phyloP scores from a whole-genome alignment of 169 alveolate species.

The Babesia ovis region DNA sequence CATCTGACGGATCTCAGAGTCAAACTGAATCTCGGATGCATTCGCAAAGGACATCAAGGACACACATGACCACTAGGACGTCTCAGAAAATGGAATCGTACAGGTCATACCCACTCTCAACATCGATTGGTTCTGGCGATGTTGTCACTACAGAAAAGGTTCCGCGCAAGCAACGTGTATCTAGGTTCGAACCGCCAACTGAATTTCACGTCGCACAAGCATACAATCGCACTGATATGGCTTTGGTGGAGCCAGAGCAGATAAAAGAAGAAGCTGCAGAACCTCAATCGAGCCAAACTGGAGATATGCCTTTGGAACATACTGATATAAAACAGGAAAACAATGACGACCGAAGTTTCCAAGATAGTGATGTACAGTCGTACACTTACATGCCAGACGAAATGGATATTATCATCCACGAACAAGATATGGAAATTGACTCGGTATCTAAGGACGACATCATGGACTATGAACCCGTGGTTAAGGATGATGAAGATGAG shows the following conservation, averaged over 20 bases:
- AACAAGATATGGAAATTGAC: constrained; percentile 15
- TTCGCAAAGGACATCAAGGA: background rate
- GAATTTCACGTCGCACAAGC: background rate
- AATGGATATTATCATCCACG: background rate
- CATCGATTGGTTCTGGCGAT: no score
- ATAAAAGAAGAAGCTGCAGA: background rate
- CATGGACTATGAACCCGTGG: constrained; percentile 14
- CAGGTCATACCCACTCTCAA: background rate
- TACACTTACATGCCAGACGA: background rate
- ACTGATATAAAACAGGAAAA: background rate
- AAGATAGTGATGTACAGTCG: background rate
- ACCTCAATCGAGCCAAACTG: background rate
- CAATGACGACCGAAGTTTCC: background rate
- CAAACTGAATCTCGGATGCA: background rate
- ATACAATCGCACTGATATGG: background rate
- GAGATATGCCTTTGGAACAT: background rate
- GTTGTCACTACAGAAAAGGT: background rate
- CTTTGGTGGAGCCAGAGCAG: background rate
- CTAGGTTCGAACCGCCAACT: background rate
- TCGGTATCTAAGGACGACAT: constrained; percentile 5
- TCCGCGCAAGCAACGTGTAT: constrained; percentile 4
- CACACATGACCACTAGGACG: background rate
- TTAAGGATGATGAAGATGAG: constrained; percentile 12
- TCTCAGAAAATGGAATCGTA: background rate
- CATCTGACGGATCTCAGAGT: background rate